Conservation (phyloP, 2,329 filamentous ascomycete species). For the Fusarium dlaminii region DNA sequence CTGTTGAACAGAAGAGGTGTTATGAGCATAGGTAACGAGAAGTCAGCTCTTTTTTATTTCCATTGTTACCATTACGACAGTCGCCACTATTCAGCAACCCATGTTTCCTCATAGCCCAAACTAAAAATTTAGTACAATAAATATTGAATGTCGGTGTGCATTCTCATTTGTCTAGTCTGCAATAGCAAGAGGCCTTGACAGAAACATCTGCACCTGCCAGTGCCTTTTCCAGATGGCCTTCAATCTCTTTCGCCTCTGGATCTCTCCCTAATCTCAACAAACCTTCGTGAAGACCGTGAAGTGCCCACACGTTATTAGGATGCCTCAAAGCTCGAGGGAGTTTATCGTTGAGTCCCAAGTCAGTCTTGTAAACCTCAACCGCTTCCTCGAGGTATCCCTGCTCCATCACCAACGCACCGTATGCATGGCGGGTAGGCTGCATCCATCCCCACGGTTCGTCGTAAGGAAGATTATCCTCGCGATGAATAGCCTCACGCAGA, state of each 20-base stretch:
- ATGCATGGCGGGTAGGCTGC: conserved; percentile 77
- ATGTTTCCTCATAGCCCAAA: neutral
- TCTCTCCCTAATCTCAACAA: conserved; percentile 60
- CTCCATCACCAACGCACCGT: conserved; percentile 74
- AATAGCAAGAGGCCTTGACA: conserved; percentile 22
- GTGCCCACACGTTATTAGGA: conserved; percentile 78
- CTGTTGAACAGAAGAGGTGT: rapidly evolving
- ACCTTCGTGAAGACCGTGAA: conserved; percentile 79
- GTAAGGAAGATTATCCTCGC: conserved; percentile 72
- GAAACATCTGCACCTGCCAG: conserved; percentile 1
- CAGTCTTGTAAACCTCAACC: conserved; percentile 65
- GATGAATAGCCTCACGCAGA: conserved; percentile 64
- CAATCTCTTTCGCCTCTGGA: conserved; percentile 47
- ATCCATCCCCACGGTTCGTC: conserved; percentile 85
- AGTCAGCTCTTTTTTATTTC: neutral
- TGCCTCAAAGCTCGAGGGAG: conserved; percentile 73
- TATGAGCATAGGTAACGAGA: no score
- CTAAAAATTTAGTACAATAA: rapidly evolving
- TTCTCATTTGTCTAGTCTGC: neutral
- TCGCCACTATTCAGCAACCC: rapidly evolving
- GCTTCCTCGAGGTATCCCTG: conserved; percentile 69
- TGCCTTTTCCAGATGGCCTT: neutral
- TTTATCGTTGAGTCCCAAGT: conserved; percentile 67
- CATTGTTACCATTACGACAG: neutral
- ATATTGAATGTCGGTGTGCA: rapidly evolving